Evolutionary conservation across 306 rosid genomes (phyloP), one percentile per base, ranked within the genome.

Genomic region (Quercus alba): DNA sequence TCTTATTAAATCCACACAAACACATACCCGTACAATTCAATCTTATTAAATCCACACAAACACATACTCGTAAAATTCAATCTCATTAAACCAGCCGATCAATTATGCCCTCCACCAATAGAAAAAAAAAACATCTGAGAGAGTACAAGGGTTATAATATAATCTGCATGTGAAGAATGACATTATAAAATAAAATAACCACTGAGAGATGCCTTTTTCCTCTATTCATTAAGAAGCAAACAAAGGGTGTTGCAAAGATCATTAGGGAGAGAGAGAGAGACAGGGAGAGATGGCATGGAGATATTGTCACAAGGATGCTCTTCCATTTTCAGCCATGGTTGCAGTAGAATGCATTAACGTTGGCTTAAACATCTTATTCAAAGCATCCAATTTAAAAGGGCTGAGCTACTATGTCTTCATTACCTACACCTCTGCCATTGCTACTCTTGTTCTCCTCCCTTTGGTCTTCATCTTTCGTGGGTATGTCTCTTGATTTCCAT

Each of bases 341-440:
- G 81, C 85, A 6, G 63, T 76, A 1, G 93, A 91, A 77, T 84
- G 87, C 76, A 62, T 79, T 9, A 81, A 68, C 58, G 91, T 94
- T 56, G 93, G 89, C 55, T 81, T 86, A 0, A 80, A 58, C 61
- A 72, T 77, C 62, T 51, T 88, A 14, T 90, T 84, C 85, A 94
- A 94, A 84, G 86, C 87, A 78, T 94, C 93, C 28, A 56, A 77
- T 21, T 56, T 63, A 15, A 77, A 74, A 73, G 90, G 94, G 0
- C 52, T 88, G 63, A 86, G 88, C 84, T 86, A 80, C 89, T 85
- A 79, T 30, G 92, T 86, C 33, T 89, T 90, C 80, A 54, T 84
- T 2, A 81, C 83, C 55, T 92, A 94, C 76, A 74, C 91, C 6
- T 84, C 41, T 58, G 81, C 78, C 3, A 19, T 87, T 3, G 80